Percentiles rank a stretch among this genome's conserved stretches.
Evolutionary conservation across 2,329 filamentous ascomycete genomes (phyloP).

Genomic region (Aureobasidium sp.): DNA sequence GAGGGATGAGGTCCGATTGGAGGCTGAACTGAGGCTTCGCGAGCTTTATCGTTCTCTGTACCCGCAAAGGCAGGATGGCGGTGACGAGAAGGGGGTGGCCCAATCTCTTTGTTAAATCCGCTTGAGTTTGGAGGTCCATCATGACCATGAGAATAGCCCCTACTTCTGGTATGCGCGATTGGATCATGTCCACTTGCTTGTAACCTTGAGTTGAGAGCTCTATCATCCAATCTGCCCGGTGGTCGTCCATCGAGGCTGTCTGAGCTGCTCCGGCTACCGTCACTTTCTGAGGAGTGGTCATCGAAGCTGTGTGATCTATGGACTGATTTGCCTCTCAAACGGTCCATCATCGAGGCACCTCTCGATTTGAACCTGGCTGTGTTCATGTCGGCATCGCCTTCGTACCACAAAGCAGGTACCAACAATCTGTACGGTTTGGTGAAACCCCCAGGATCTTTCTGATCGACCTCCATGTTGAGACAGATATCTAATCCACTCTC

Average conservation of each 20-base stretch:
- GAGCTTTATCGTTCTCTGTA: background rate
- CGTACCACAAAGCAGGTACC: constrained; percentile 61
- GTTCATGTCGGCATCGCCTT: constrained; percentile 24
- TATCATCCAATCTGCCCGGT: background rate
- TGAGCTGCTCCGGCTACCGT: background rate
- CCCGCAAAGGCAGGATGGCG: constrained; percentile 4
- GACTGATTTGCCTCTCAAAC: constrained; percentile 13
- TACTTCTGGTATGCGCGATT: background rate
- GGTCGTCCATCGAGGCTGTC: background rate
- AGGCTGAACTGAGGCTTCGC: background rate
- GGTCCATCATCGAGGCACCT: constrained; percentile 16
- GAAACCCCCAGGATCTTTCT: constrained; percentile 75
- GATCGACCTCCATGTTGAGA: constrained; percentile 80
- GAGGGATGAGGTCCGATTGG: background rate
- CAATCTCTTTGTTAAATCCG: background rate
- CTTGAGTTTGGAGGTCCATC: background rate
- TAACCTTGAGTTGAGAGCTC: background rate
- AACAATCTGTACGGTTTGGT: constrained; percentile 81
- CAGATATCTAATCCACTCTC: constrained; percentile 78
- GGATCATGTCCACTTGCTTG: constrained; percentile 5
- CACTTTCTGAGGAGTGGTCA: background rate
- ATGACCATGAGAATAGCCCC: background rate
- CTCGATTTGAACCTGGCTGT: constrained; percentile 17
- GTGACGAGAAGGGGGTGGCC: background rate
- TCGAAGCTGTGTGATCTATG: background rate